phyloP scores from a whole-genome alignment of 768 basidiomycete genomes.

The Kwoniella pini region DNA sequence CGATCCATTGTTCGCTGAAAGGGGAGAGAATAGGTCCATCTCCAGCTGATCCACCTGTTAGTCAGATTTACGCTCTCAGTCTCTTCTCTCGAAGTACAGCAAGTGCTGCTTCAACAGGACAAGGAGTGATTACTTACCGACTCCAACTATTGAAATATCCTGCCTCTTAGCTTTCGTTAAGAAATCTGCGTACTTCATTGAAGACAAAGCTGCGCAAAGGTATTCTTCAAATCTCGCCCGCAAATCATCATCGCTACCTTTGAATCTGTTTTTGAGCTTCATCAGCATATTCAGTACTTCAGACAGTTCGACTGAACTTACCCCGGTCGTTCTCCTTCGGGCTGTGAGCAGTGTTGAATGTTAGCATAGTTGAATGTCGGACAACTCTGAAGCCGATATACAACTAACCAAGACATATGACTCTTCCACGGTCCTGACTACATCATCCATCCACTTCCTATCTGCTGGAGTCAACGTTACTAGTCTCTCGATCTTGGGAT shows the following conservation, averaged over 20 bases:
- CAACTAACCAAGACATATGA: conserved; percentile 42
- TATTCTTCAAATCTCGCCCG: conserved; percentile 95
- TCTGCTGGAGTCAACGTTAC: conserved; percentile 85
- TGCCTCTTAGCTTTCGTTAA: conserved; percentile 66
- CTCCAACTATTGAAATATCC: conserved; percentile 57
- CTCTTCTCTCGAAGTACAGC: neutral
- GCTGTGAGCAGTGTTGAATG: neutral
- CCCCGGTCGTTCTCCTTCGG: conserved; percentile 22
- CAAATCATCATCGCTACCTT: conserved; percentile 94
- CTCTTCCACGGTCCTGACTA: conserved; percentile 54
- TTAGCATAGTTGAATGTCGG: too few species aligned
- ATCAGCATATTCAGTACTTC: too few species aligned
- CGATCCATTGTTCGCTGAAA: conserved; percentile 84
- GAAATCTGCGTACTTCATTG: conserved; percentile 88
- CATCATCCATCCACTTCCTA: conserved; percentile 95
- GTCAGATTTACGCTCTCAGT: neutral
- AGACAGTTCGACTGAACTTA: too few species aligned
- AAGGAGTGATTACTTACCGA: conserved; percentile 31
- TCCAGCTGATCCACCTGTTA: conserved; percentile 24
- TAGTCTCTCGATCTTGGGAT: conserved; percentile 74
- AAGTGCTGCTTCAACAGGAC: neutral
- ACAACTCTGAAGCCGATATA: neutral
- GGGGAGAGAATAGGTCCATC: conserved; percentile 58
- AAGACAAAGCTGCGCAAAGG: conserved; percentile 78
- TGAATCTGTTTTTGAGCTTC: conserved; percentile 69